Percentiles rank a stretch among this genome's conserved stretches.
phyloP scores from a whole-genome alignment of 2,329 filamentous ascomycete species.

The Aureobasidium lini region DNA sequence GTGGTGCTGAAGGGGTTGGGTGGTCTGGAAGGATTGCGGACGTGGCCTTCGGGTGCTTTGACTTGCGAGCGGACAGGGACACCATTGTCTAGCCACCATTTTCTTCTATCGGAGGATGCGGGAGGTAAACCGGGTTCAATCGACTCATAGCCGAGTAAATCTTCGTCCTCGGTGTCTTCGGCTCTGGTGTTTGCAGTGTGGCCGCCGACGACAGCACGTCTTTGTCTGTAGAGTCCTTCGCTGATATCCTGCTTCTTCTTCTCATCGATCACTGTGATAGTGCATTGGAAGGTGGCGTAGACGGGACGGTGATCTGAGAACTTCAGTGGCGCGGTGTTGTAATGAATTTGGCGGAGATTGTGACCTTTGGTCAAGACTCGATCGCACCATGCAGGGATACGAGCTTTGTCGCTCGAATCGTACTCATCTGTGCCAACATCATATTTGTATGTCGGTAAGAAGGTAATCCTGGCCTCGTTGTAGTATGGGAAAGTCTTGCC shows the following conservation, averaged over 20 bases:
- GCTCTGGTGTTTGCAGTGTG: slow-evolving; percentile 48
- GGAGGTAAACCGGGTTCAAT: slow-evolving; percentile 69
- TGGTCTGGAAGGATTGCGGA: slow-evolving; percentile 64
- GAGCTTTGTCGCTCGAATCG: slow-evolving; percentile 88
- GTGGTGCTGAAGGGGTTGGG: slow-evolving; percentile 74
- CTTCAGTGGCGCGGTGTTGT: slow-evolving; percentile 70
- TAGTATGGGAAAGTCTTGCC: slow-evolving; percentile 87
- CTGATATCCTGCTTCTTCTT: slow-evolving; percentile 63
- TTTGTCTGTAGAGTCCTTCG: slow-evolving; percentile 62
- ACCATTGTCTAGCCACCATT: slow-evolving; percentile 60
- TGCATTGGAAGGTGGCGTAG: slow-evolving; percentile 80
- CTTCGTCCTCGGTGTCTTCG: slow-evolving; percentile 66
- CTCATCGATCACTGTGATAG: slow-evolving; percentile 74
- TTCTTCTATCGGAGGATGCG: slow-evolving; percentile 53
- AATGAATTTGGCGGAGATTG: slow-evolving; percentile 74
- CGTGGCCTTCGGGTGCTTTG: slow-evolving; percentile 55
- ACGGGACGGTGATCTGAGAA: slow-evolving; percentile 98
- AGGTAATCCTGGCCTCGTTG: slow-evolving; percentile 79
- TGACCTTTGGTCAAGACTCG: slow-evolving; percentile 80
- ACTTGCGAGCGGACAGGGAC: slow-evolving; percentile 68
- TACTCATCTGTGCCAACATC: slow-evolving; percentile 83
- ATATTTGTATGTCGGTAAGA: slow-evolving; percentile 93
- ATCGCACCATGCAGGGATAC: slow-evolving; percentile 96
- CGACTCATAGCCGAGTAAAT: slow-evolving; percentile 71
- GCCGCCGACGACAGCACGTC: slow-evolving; percentile 59